Base-by-base conservation (phyloP, 148 eudicot genomes). In the Cornus florida region DNA sequence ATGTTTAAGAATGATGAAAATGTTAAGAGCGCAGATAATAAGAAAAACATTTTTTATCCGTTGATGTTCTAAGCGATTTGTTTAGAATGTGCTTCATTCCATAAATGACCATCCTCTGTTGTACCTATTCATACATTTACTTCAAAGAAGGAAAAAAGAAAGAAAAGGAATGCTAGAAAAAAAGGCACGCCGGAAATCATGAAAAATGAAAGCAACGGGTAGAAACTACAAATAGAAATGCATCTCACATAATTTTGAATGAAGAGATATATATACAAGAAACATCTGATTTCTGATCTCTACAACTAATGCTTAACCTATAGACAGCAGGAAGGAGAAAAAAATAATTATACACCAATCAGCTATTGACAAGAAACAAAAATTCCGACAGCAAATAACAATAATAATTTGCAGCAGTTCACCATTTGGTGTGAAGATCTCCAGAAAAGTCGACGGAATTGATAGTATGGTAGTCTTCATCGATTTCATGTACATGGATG, bases 261-360 rank as follows among this genome's bases (percentile, higher is more conserved):
- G 70, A 41, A 14, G 70, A 14, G 70, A 75, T 6, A 35, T 60
- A 65, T 41, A 39, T 75, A 19, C 70, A 75, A 41, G 56, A 38
- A 24, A 64, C n/a, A 24, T 23, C 59, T 65, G 59, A 65, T 41
- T 75, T 19, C 70, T 39, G 70, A 65, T 10, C 59, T 75, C 39
- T 75, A 75, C 78, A 75, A 65, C 32, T 20, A 75, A 35, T 43
- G 28, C 70, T 65, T 24, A 67, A 67, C 62, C 62, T 60, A 50
- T 33, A 14, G 12, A 39, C 0, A 11, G 8, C 2, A 24, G 38
- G n/a, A 46, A 4, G 53, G 56, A 17, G 38, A 65, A 22, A 64
- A 64, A 64, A 70, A 41, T 12, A 64, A 64, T 41, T 62, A 38
- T 75, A 19, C 56, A 23, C 56, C 33, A 16, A 76, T 7, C 32